Evolutionary conservation across 2,329 filamentous ascomycete species (phyloP), one percentile per base, ranked within the genome.

Genomic region (Huntiella savannae): DNA sequence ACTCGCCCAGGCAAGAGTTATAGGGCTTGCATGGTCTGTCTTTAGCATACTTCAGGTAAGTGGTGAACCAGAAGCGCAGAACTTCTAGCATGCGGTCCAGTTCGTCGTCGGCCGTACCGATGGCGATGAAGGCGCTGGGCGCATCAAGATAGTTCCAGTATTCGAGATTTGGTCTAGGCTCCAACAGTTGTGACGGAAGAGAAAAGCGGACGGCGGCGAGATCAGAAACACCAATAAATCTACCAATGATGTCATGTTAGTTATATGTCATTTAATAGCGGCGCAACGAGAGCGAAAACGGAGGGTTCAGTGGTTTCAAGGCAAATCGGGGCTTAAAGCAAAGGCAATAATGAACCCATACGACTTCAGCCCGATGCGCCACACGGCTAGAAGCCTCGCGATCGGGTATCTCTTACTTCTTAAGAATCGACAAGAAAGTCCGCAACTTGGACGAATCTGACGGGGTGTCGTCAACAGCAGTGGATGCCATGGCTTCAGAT

Each of bases 71-170:
- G 64, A 96, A 98, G 50, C 87, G 79, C 55, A 96, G 64, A 28
- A 93, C 85, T 57, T 88, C 87, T 44, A 98, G 73, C 83, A 95
- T 95, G 54, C 91, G 85, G 55, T 91, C 88, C 47, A 96, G 68
- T 8, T 82, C 75, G 55, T 96, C 85, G 55, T 96, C 82, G 13
- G 88, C 91, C 55, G 88, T 88, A 55, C 88, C 91, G 56, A 80
- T 80, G 40, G 73, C 73, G 53, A 76, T 65, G 53, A 98, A 95
- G 41, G 87, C 84, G 62, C 93, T 92, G 16, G 88, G 88, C 55
- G 86, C 76, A 63, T 98, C 91, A 59, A 98, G 71, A 58, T 98
- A 98, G 58, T 92, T 92, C 91, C 91, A 98, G 66, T 96, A 98
- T 67, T 98, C 91, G 59, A 98, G 69, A 61, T 98, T 98, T 45